Evolutionary conservation across 2,329 filamentous ascomycete species (phyloP).

Genomic region (Aspergillus tanneri): DNA sequence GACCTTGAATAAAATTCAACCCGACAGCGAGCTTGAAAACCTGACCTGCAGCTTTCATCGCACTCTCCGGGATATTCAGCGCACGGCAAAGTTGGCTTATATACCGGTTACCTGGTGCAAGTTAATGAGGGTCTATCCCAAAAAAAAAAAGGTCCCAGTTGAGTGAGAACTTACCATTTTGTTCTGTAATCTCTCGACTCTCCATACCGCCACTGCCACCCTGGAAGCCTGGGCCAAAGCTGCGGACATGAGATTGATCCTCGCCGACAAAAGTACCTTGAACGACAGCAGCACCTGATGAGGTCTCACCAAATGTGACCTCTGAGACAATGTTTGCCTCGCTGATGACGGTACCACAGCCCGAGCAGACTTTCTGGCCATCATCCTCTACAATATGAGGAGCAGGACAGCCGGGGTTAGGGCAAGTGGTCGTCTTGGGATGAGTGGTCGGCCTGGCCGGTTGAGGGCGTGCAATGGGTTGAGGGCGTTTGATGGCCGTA

Average conservation of each 20-base stretch:
- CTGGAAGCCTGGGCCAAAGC: constrained; percentile 51
- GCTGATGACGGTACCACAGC: constrained; percentile 79
- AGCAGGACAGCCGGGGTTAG: constrained; percentile 47
- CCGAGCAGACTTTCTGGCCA: constrained; percentile 64
- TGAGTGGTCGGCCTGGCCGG: constrained; percentile 35
- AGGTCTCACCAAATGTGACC: constrained; percentile 84
- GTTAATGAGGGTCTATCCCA: background rate
- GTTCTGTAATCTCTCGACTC: constrained; percentile 50
- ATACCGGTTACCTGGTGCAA: constrained; percentile 39
- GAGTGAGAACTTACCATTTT: constrained; percentile 39
- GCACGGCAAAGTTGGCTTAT: constrained; percentile 44
- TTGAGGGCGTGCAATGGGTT: constrained; percentile 31
- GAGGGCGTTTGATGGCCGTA: constrained; percentile 40
- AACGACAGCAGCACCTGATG: constrained; percentile 81
- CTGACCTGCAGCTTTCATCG: constrained; percentile 65
- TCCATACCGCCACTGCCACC: constrained; percentile 50
- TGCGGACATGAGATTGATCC: constrained; percentile 76
- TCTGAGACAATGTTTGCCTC: constrained; percentile 90
- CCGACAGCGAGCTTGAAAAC: constrained; percentile 74
- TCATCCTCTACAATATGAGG: constrained; percentile 49
- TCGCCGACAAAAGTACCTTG: constrained; percentile 86
- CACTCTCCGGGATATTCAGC: constrained; percentile 54
- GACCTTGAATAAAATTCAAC: constrained; percentile 80
- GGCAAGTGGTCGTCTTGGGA: constrained; percentile 43
- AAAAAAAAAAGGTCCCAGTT: background rate